Percentiles rank a stretch among this genome's conserved stretches.
These are phyloP conservation scores for Diplodia seriata DNA, from an alignment of 2,329 filamentous ascomycete genomes.

Conservation along the genomic window DNA sequence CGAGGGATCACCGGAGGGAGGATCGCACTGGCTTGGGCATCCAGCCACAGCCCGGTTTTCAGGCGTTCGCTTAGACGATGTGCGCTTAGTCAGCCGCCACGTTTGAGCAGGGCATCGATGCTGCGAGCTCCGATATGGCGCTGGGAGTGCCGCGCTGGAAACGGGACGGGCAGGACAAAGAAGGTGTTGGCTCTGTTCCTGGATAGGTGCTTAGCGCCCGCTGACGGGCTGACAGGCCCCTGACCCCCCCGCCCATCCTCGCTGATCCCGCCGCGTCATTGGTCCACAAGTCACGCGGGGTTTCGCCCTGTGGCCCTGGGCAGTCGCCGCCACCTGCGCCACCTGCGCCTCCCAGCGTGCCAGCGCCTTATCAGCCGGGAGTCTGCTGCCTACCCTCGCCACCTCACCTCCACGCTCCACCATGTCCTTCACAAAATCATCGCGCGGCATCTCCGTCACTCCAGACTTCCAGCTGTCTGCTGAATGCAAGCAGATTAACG, in stretches of 20 bases:
- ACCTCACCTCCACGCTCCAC: slow-evolving; percentile 2
- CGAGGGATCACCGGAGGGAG: background rate
- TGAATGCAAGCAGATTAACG: background rate
- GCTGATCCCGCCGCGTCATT: background rate
- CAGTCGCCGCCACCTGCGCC: slow-evolving; percentile 11
- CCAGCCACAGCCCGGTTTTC: background rate
- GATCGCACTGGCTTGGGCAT: background rate
- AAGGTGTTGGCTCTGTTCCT: background rate
- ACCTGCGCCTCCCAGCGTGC: background rate
- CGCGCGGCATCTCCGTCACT: slow-evolving; percentile 4
- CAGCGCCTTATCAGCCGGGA: background rate
- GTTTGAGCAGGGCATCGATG: background rate
- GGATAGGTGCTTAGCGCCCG: background rate
- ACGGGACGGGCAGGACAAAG: background rate
- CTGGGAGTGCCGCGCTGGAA: background rate
- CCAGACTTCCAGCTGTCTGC: background rate
- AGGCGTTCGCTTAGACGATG: slow-evolving; percentile 11
- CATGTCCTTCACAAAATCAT: slow-evolving; percentile 11
- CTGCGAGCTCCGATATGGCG: background rate
- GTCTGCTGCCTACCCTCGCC: slow-evolving; percentile 5
- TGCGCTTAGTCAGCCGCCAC: slow-evolving; percentile 17
- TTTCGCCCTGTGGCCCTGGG: background rate
- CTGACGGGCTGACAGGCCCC: background rate
- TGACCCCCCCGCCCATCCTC: background rate
- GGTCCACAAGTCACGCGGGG: slow-evolving; percentile 3